Conservation (phyloP, 495 filamentous ascomycete species). For the Annulohypoxylon stygium region DNA sequence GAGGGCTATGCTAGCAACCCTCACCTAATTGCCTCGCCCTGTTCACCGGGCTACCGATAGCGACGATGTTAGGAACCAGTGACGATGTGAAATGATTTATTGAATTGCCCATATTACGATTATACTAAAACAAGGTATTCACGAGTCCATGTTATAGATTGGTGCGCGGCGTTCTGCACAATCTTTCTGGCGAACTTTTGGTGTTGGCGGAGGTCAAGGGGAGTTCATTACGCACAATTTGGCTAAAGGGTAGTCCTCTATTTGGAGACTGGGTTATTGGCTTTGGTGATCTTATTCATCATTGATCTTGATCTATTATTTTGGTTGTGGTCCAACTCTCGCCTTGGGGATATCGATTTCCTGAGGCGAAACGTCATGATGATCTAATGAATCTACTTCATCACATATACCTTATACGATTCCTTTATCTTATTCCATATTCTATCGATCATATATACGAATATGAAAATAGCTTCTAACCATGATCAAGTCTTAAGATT, state of each 20-base stretch:
- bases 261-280: background rate
- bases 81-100: background rate
- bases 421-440: background rate
- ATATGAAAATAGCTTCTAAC: background rate
- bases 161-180: conserved; percentile 11
- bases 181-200: background rate
- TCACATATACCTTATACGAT: conserved; percentile 8
- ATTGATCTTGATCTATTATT: background rate
- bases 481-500: background rate
- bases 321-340: background rate
- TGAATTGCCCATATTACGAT: background rate
- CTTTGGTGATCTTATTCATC: background rate
- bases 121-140: background rate
- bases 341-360: background rate
- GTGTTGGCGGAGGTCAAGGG: background rate
- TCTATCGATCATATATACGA: background rate
- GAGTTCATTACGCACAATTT: background rate
- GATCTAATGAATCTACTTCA: conserved; percentile 8
- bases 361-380: background rate
- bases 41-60: background rate
- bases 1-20: conserved; percentile 80
- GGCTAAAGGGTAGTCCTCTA: background rate
- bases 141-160: conserved; percentile 5
- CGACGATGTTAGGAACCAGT: background rate
- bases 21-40: conserved; percentile 65